A percentile compares a stretch with the other conserved stretches of the same genome.
Evolutionary conservation across 1,284 basidiomycete species (phyloP).

Genomic region (Spongiforma sp.): DNA sequence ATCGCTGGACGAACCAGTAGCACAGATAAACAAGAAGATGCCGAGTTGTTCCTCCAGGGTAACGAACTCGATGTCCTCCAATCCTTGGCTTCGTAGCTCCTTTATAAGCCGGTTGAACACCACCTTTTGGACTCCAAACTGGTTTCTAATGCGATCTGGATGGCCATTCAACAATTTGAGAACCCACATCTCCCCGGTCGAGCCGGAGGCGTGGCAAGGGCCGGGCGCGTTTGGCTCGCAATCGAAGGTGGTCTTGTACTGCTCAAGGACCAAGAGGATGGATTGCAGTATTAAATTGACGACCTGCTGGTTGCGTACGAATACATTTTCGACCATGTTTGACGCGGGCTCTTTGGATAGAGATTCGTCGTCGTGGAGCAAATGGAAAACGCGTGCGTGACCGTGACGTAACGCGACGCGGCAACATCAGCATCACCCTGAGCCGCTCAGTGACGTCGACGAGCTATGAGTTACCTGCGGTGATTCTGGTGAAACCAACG

Average conservation of each 20-base stretch:
- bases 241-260: too few species aligned
- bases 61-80: neutral
- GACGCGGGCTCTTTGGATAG: neutral
- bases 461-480: too few species aligned
- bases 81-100: neutral
- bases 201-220: too few species aligned
- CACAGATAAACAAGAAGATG: neutral
- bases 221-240: too few species aligned
- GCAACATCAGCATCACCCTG: slow-evolving; percentile 5
- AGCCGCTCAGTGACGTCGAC: too few species aligned
- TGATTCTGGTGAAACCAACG: too few species aligned
- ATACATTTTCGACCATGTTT: too few species aligned
- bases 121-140: neutral
- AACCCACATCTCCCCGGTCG: too few species aligned
- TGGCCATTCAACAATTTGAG: neutral
- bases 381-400: slow-evolving; percentile 22
- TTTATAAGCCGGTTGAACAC: neutral
- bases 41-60: neutral
- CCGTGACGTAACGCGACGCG: slow-evolving; percentile 37
- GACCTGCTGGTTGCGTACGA: too few species aligned
- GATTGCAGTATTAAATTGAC: too few species aligned
- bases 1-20: neutral
- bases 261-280: too few species aligned
- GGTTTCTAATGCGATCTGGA: neutral
- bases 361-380: too few species aligned